Conservation (phyloP, 768 basidiomycete genomes). For the Xerocomellus dryophilus region DNA sequence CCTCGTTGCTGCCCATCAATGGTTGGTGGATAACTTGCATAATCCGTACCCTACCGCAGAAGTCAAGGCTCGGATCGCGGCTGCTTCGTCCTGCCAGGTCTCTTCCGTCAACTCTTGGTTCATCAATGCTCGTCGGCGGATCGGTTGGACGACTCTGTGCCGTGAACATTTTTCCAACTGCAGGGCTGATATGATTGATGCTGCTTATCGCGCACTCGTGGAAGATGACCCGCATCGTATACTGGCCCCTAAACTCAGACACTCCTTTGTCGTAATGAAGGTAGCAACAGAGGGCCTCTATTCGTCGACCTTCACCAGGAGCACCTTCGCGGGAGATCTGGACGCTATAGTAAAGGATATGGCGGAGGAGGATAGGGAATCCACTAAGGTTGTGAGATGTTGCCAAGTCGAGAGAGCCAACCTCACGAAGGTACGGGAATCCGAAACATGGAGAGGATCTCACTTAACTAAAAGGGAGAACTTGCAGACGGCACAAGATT, state of each 20-base stretch:
- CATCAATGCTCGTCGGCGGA: constrained; percentile 43
- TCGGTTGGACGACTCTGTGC: constrained; percentile 50
- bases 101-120: constrained; percentile 48
- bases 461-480: neutral
- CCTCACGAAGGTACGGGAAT: constrained; percentile 1
- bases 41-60: constrained; percentile 48
- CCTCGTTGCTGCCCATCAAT: constrained; percentile 27
- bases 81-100: constrained; percentile 20
- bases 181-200: constrained; percentile 26
- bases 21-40: constrained; percentile 46
- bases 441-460: neutral
- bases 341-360: constrained; percentile 31
- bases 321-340: constrained; percentile 27
- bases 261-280: constrained; percentile 33
- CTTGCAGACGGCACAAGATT: neutral
- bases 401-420: neutral
- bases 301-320: constrained; percentile 25
- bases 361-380: constrained; percentile 8
- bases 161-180: constrained; percentile 26
- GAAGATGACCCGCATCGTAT: constrained; percentile 13
- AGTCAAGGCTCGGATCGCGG: constrained; percentile 23
- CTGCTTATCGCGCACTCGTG: constrained; percentile 29
- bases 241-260: constrained; percentile 16
- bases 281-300: constrained; percentile 32
- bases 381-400: too few species aligned